Base-by-base conservation (phyloP, 2,329 filamentous ascomycete species). In the Moelleriella libera region DNA sequence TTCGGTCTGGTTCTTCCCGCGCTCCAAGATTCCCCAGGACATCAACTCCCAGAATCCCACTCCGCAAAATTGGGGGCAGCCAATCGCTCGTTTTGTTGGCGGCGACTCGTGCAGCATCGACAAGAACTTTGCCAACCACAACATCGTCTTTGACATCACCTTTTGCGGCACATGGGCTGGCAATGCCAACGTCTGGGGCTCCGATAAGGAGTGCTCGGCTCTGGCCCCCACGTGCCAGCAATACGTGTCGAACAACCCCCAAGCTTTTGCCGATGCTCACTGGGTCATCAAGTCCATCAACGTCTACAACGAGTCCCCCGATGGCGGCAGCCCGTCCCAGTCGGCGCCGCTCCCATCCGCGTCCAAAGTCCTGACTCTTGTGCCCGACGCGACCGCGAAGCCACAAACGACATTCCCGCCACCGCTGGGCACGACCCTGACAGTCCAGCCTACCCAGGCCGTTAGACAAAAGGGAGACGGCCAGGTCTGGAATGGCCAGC, bases 131-230 rank as follows among this genome's bases (percentile, higher is more conserved):
- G 68, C 68, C 50, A 65, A 83, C 50, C 76, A 94, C 68, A 76
- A 82, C 55, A 80, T 96, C 52, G 76, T 90, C 52, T 82, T 92
- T 63, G 80, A 90, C 65, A 92, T 82, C 1, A 85, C 84, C 5
- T 87, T 94, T 62, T 96, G 89, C 63, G 89, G 89, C 21, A 78
- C 83, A 58, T 95, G 88, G 88, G 88, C 88, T 6, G 86, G 86
- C 29, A 61, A 68, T 41, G 47, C 55, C 11, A 49, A 53, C 4
- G 78, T 81, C 34, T 94, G 84, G 82, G 57, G 58, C 45, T 58
- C 62, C 32, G 72, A 80, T 50, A 51, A 64, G 5, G 71, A 74
- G 42, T 89, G 85, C 62, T 65, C 72, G 1, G 65, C 72, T 41
- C 69, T 78, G 53, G 84, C 78, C 0, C 51, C 64, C 40, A 81